Evolutionary conservation across 768 basidiomycete species (phyloP).

Genomic region (Mrakia blollopis): DNA sequence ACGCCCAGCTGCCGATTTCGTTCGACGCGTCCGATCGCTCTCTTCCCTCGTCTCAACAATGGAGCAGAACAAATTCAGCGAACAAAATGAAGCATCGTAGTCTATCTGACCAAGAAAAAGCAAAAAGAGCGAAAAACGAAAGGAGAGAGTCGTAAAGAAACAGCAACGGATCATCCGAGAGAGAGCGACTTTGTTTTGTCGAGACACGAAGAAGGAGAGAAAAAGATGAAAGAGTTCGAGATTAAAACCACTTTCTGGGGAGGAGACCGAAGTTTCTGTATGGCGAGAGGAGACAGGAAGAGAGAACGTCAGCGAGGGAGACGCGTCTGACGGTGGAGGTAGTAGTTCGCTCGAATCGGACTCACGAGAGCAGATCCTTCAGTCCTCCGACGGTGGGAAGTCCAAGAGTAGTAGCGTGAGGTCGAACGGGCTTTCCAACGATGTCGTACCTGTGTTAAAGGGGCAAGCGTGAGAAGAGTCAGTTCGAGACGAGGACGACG

Average conservation of each 20-base stretch:
- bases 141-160: not conserved
- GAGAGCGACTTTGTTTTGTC: too few species aligned
- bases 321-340: not conserved
- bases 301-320: not conserved
- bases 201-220: not conserved
- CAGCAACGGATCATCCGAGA: not conserved
- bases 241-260: conserved; percentile 14
- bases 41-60: too few species aligned
- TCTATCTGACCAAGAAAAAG: too few species aligned
- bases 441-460: conserved; percentile 30
- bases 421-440: conserved; percentile 35
- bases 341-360: not conserved
- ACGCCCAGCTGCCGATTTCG: too few species aligned
- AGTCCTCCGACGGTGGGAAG: conserved; percentile 30
- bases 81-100: too few species aligned
- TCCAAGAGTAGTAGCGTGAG: not conserved
- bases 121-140: not conserved
- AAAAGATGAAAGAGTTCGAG: not conserved
- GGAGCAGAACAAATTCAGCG: too few species aligned
- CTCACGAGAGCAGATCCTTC: conserved; percentile 16
- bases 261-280: not conserved
- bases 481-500: too few species aligned
- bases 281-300: not conserved
- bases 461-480: not conserved
- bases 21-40: too few species aligned